These are phyloP conservation scores for Metschnikowia amazonensis DNA, from an alignment of 805 yeast species.

Conservation along the genomic window DNA sequence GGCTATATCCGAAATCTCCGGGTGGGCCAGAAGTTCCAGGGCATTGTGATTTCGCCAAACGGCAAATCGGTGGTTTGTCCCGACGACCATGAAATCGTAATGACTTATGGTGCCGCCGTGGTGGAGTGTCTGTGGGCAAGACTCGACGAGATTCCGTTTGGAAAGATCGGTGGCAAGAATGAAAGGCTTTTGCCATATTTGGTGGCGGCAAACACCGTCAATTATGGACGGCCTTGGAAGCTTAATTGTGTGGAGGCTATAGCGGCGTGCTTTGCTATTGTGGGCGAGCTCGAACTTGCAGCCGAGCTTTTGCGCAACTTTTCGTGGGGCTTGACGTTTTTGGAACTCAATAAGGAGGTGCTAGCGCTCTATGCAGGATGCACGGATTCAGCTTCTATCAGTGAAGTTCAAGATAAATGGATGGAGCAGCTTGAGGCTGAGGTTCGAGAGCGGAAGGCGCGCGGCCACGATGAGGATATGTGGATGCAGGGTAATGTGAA, in stretches of 20 bases:
- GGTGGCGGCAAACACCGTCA: slow-evolving; percentile 95
- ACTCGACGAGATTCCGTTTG: slow-evolving; percentile 93
- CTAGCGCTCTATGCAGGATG: slow-evolving; percentile 72
- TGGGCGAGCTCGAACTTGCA: slow-evolving; percentile 91
- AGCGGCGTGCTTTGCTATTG: slow-evolving; percentile 95
- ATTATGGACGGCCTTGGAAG: slow-evolving; percentile 94
- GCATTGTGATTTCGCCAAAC: slow-evolving; percentile 88
- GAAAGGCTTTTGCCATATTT: slow-evolving; percentile 87
- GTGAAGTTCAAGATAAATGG: slow-evolving; percentile 71
- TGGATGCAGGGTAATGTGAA: slow-evolving; percentile 82
- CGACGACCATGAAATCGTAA: slow-evolving; percentile 72
- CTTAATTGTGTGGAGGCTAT: slow-evolving; percentile 95
- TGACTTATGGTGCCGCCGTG: slow-evolving; percentile 85
- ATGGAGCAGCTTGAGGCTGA: slow-evolving; percentile 65
- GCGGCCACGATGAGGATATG: slow-evolving; percentile 52
- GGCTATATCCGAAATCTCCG: slow-evolving; percentile 76
- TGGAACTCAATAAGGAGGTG: slow-evolving; percentile 77
- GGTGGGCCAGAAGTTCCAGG: slow-evolving; percentile 91
- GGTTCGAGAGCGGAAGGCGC: slow-evolving; percentile 55
- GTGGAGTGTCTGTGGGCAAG: slow-evolving; percentile 99
- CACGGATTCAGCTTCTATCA: slow-evolving; percentile 73
- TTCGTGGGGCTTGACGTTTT: slow-evolving; percentile 89
- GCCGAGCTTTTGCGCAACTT: slow-evolving; percentile 68
- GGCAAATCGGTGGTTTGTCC: slow-evolving; percentile 91
- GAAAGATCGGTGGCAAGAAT: slow-evolving; percentile 84